phyloP scores from a whole-genome alignment of 2,329 filamentous ascomycete genomes.

The Fonsecaea erecta region DNA sequence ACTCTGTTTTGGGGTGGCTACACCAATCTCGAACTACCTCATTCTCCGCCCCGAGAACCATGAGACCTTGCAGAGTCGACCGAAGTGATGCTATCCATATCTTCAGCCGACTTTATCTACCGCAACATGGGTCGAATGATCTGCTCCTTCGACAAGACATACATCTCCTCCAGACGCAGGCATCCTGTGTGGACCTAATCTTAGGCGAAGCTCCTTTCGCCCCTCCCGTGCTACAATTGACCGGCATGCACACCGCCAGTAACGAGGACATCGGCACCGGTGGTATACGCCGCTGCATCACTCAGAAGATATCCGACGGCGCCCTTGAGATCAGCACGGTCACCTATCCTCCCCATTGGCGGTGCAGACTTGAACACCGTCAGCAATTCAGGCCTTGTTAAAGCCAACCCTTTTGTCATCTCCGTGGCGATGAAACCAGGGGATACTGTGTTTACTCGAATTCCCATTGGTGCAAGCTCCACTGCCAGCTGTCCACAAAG shows the following conservation, averaged over 20 bases:
- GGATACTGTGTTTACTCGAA: conserved; percentile 55
- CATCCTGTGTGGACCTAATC: neutral
- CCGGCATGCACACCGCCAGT: conserved; percentile 47
- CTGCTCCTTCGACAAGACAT: neutral
- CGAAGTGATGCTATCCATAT: neutral
- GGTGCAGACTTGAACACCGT: conserved; percentile 24
- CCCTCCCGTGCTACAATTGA: conserved; percentile 7
- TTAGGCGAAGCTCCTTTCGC: neutral
- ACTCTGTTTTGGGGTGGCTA: conserved; percentile 29
- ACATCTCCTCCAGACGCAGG: neutral
- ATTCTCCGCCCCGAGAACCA: conserved; percentile 20
- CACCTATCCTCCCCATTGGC: conserved; percentile 40
- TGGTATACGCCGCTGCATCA: conserved; percentile 51
- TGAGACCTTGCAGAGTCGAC: neutral
- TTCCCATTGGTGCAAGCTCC: conserved; percentile 56
- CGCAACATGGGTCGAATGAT: neutral
- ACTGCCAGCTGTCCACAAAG: conserved; percentile 50
- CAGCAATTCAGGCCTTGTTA: conserved; percentile 27
- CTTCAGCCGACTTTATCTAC: neutral
- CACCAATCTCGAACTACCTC: conserved; percentile 26
- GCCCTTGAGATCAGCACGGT: conserved; percentile 47
- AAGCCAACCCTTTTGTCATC: conserved; percentile 52
- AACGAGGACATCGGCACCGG: conserved; percentile 44
- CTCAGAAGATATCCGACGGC: conserved; percentile 50
- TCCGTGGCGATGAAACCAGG: conserved; percentile 52